These are phyloP conservation scores for Trichoderma sp. DNA, from an alignment of 2,329 filamentous ascomycete species.

Conservation along the genomic window DNA sequence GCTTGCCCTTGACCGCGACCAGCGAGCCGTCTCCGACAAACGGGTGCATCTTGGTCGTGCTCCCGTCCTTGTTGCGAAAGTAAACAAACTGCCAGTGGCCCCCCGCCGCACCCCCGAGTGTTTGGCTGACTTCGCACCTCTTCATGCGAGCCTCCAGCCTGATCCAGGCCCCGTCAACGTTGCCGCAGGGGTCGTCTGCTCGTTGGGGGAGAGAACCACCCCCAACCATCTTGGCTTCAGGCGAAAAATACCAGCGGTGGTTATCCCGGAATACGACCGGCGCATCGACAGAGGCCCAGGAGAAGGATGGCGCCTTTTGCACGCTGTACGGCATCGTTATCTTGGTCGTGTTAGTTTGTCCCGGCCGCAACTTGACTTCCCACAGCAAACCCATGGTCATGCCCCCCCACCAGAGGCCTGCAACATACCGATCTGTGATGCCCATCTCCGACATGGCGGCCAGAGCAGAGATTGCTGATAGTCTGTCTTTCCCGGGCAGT, in stretches of 20 bases:
- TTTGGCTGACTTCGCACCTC: background rate
- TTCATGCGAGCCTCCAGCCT: background rate
- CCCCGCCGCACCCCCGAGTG: background rate
- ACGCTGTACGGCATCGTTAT: constrained; percentile 1
- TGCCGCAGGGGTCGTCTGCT: background rate
- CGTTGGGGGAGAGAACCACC: background rate
- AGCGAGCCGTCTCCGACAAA: constrained; percentile 16
- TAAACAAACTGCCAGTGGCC: background rate
- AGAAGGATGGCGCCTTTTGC: constrained; percentile 22
- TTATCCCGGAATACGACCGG: background rate
- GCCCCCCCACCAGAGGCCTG: constrained; percentile 18
- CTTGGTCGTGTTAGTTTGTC: background rate
- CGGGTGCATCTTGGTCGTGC: background rate
- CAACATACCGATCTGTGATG: constrained; percentile 1
- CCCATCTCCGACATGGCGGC: constrained; percentile 1
- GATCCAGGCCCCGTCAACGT: background rate
- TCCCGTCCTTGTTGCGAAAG: background rate
- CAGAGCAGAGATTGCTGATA: constrained; percentile 7
- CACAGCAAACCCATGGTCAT: constrained; percentile 21
- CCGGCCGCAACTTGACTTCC: constrained; percentile 2
- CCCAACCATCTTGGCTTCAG: background rate
- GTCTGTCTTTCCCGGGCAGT: background rate
- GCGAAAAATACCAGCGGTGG: background rate
- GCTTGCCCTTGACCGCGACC: background rate
- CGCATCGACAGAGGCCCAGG: constrained; percentile 22